Conservation (phyloP, 1,284 basidiomycete species). For the Malassezia equina region DNA sequence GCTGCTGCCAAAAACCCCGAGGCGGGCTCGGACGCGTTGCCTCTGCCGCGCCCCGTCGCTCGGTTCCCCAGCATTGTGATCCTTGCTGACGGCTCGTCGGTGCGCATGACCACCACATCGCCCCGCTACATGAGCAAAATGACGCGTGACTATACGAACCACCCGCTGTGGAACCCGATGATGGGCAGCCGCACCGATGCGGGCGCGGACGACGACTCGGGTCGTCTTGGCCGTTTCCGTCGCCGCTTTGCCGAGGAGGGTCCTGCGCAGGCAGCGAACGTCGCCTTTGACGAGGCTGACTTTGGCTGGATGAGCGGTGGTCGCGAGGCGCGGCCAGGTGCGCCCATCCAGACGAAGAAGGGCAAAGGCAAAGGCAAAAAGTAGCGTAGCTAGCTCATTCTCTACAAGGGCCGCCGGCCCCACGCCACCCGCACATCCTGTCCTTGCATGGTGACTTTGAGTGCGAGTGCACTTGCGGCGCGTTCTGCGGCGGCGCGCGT, state of each 20-base stretch:
- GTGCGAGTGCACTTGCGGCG: slow-evolving; percentile 74
- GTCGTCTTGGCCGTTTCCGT: slow-evolving; percentile 41
- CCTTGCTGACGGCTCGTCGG: slow-evolving; percentile 45
- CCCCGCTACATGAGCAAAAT: slow-evolving; percentile 30
- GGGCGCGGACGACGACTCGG: slow-evolving; percentile 38
- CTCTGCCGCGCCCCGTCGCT: slow-evolving; percentile 38
- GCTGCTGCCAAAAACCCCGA: slow-evolving; percentile 18
- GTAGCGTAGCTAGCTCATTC: slow-evolving; percentile 13
- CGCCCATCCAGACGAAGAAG: slow-evolving; percentile 28
- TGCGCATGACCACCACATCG: slow-evolving; percentile 40
- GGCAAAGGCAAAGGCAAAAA: slow-evolving; percentile 41
- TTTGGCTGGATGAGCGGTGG: slow-evolving; percentile 47
- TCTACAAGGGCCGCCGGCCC: slow-evolving; percentile 52
- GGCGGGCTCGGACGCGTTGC: neutral
- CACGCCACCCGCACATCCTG: slow-evolving; percentile 70
- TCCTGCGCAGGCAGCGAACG: slow-evolving; percentile 15
- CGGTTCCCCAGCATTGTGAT: slow-evolving; percentile 34
- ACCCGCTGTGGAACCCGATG: slow-evolving; percentile 44
- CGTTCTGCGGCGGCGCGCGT: slow-evolving; percentile 68
- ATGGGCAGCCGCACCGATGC: slow-evolving; percentile 28
- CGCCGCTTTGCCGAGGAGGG: slow-evolving; percentile 34
- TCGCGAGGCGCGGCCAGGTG: slow-evolving; percentile 35
- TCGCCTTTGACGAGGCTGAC: slow-evolving; percentile 38
- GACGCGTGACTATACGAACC: slow-evolving; percentile 43
- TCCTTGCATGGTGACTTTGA: slow-evolving; percentile 73